Evolutionary conservation across 306 rosid genomes (phyloP).

Genomic region (Vachellia pachyceras): DNA sequence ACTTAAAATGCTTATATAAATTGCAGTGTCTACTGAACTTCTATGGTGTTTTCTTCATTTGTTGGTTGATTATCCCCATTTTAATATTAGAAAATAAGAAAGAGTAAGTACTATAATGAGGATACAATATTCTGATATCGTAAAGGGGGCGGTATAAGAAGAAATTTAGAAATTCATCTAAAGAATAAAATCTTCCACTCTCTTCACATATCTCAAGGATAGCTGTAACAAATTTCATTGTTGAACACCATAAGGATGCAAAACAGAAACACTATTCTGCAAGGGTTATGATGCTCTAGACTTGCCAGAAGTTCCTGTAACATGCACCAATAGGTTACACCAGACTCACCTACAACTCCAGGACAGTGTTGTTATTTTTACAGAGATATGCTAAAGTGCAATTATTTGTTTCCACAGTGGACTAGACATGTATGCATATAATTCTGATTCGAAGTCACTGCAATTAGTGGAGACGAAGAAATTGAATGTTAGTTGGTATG

Average conservation of each 20-base stretch:
- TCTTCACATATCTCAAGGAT: conserved; percentile 29
- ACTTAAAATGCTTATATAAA: neutral
- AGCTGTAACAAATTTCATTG: conserved; percentile 10
- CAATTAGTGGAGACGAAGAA: conserved; percentile 87
- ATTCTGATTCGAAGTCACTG: conserved; percentile 67
- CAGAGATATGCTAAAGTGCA: conserved; percentile 33
- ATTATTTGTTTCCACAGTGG: conserved; percentile 63
- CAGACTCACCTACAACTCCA: conserved; percentile 2
- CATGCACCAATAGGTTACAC: conserved; percentile 30
- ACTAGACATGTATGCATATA: conserved; percentile 83
- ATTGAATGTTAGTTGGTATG: conserved; percentile 86
- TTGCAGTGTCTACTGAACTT: neutral
- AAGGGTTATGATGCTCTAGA: conserved; percentile 9
- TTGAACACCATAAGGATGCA: conserved; percentile 17
- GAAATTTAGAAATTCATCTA: conserved; percentile 1
- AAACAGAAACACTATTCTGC: conserved; percentile 17
- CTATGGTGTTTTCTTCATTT: neutral
- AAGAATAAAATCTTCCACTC: neutral
- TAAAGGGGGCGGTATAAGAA: neutral
- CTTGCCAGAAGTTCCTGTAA: conserved; percentile 21
- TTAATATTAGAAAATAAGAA: neutral
- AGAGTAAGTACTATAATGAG: neutral
- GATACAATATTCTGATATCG: neutral
- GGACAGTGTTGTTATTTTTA: conserved; percentile 24
- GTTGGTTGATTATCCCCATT: neutral